A percentile compares a stretch with the other conserved stretches of the same genome.
These are phyloP conservation scores for Petunia hybrid DNA, from an alignment of 305 asterid species.

Conservation along the genomic window DNA sequence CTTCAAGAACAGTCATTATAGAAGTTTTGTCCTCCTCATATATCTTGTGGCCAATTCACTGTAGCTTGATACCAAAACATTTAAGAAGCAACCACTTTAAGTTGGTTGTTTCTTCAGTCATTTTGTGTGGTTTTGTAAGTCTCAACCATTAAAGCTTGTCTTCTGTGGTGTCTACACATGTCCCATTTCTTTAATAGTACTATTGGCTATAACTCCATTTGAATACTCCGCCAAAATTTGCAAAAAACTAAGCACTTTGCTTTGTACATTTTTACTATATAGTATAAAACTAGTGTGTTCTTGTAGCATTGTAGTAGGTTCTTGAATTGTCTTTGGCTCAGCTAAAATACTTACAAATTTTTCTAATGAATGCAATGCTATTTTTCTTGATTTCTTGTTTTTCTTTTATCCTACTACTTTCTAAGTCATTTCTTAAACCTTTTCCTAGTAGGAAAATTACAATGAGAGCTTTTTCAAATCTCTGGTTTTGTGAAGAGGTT, in stretches of 20 bases:
- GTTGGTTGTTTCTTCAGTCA: constrained; percentile 41
- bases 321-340: background rate
- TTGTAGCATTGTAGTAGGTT: constrained; percentile 16
- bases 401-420: constrained; percentile 64
- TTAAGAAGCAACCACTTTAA: constrained; percentile 39
- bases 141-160: constrained; percentile 63
- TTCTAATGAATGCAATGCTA: constrained; percentile 54
- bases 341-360: constrained; percentile 12
- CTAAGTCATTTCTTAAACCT: constrained; percentile 53
- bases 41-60: constrained; percentile 41
- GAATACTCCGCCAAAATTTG: constrained; percentile 44
- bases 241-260: constrained; percentile 20
- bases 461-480: constrained; percentile 43
- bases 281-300: constrained; percentile 18
- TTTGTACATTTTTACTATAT: constrained; percentile 15
- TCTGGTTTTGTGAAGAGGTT: constrained; percentile 37
- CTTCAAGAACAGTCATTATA: background rate
- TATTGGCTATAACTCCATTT: constrained; percentile 32
- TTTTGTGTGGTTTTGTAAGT: constrained; percentile 60
- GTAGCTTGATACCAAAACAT: constrained; percentile 42
- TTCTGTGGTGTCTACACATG: constrained; percentile 53
- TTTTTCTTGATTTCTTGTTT: constrained; percentile 61
- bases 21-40: background rate
- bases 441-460: constrained; percentile 37
- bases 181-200: constrained; percentile 32